phyloP scores from a whole-genome alignment of 441 rosid genomes.

The Corymbia citriodora region DNA sequence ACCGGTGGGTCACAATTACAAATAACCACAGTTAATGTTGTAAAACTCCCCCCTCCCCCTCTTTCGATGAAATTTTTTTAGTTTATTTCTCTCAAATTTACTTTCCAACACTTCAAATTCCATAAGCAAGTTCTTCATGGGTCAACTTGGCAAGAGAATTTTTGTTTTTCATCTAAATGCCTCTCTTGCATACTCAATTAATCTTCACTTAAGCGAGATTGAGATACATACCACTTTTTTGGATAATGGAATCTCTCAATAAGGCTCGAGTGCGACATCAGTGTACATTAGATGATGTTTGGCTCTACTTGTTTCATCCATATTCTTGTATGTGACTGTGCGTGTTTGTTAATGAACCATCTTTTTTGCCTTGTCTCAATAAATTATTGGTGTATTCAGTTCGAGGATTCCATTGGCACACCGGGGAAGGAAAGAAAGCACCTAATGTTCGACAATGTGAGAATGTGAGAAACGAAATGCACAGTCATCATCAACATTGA shows the following conservation, averaged over 20 bases:
- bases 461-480: neutral
- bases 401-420: neutral
- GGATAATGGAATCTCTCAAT: too few relatives aligned
- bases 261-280: too few relatives aligned
- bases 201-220: too few relatives aligned
- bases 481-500: neutral
- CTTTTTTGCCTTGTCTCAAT: neutral
- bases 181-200: too few relatives aligned
- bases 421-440: neutral
- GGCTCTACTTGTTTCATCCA: neutral
- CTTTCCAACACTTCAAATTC: too few relatives aligned
- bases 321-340: neutral
- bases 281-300: neutral
- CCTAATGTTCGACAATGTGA: neutral
- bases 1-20: neutral
- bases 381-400: neutral
- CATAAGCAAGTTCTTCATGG: too few relatives aligned
- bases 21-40: neutral
- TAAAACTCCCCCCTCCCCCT: neutral
- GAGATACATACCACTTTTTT: too few relatives aligned
- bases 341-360: neutral
- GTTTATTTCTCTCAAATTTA: too few relatives aligned
- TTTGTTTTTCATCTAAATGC: too few relatives aligned
- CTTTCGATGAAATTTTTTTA: too few relatives aligned
- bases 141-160: too few relatives aligned